These are phyloP conservation scores for Debaryomycetaceae sp. DNA, from an alignment of 1,139 yeast species.

Conservation along the genomic window DNA sequence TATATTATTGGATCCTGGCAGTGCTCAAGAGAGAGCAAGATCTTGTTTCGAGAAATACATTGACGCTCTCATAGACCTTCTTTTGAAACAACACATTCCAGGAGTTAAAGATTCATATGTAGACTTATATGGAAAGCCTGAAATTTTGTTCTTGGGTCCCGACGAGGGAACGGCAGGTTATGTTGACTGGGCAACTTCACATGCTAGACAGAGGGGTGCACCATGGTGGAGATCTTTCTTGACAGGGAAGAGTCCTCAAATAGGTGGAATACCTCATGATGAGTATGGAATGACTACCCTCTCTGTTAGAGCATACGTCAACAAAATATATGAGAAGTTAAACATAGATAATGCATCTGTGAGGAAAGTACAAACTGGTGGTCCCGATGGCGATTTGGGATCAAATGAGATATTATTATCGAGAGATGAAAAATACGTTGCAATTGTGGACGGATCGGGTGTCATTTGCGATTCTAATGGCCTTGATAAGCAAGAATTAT, in stretches of 20 bases:
- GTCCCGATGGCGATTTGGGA: conserved; percentile 98
- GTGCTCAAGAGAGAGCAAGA: conserved; percentile 77
- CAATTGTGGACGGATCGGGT: conserved; percentile 94
- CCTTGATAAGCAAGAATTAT: conserved; percentile 72
- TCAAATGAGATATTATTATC: conserved; percentile 90
- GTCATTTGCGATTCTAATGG: conserved; percentile 92
- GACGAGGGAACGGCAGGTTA: conserved; percentile 97
- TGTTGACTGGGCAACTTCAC: conserved; percentile 98
- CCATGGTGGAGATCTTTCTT: conserved; percentile 99
- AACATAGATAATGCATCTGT: conserved; percentile 54
- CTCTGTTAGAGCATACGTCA: conserved; percentile 89
- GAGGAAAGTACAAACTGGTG: conserved; percentile 92
- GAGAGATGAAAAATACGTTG: conserved; percentile 76
- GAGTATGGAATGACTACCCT: conserved; percentile 97
- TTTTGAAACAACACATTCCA: conserved; percentile 68
- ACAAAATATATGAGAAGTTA: conserved; percentile 80
- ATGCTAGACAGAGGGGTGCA: conserved; percentile 90
- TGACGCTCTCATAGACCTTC: conserved; percentile 83
- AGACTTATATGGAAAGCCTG: conserved; percentile 79
- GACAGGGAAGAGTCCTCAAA: conserved; percentile 87
- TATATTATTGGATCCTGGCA: conserved; percentile 75
- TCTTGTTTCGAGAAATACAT: conserved; percentile 90
- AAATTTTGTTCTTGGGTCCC: conserved; percentile 94
- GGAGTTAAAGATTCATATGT: conserved; percentile 84
- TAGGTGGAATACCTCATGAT: conserved; percentile 99